A percentile compares a stretch with the other conserved stretches of the same genome.
phyloP scores from a whole-genome alignment of 1,284 basidiomycete species.

The Ustilago shanxiensis region DNA sequence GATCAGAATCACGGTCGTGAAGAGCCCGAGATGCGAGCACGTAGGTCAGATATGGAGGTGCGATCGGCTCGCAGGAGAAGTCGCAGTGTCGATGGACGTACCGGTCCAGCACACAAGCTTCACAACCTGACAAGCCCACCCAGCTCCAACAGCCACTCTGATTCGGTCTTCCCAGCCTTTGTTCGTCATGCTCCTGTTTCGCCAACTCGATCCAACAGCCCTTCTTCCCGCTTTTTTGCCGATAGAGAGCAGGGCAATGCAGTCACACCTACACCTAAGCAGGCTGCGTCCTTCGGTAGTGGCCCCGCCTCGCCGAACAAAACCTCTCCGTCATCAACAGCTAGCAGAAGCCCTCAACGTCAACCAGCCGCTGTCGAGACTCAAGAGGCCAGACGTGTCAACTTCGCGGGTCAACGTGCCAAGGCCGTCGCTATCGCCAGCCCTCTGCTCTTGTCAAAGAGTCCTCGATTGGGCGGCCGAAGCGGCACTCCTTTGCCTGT shows the following conservation, averaged over 20 bases:
- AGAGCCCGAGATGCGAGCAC: constrained; percentile 51
- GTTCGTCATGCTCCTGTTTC: constrained; percentile 41
- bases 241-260: constrained; percentile 21
- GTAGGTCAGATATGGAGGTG: constrained; percentile 36
- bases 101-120: constrained; percentile 16
- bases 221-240: constrained; percentile 28
- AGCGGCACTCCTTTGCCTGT: constrained; percentile 44
- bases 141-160: constrained; percentile 47
- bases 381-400: constrained; percentile 52
- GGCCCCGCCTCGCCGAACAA: constrained; percentile 17
- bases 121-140: constrained; percentile 32
- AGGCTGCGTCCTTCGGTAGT: constrained; percentile 18
- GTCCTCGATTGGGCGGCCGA: constrained; percentile 33
- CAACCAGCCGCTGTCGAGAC: constrained; percentile 29
- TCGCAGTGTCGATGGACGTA: constrained; percentile 45
- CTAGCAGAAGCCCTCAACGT: constrained; percentile 31
- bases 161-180: constrained; percentile 53
- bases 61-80: constrained; percentile 42
- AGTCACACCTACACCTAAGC: constrained; percentile 24
- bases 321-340: constrained; percentile 12
- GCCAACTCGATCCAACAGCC: constrained; percentile 31
- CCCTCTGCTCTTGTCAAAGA: constrained; percentile 45
- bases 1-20: constrained; percentile 47
- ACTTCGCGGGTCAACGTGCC: constrained; percentile 46
- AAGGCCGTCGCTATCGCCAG: constrained; percentile 52